These are phyloP conservation scores for Lycium barbarum DNA, from an alignment of 257 asterid genomes.

Conservation along the genomic window DNA sequence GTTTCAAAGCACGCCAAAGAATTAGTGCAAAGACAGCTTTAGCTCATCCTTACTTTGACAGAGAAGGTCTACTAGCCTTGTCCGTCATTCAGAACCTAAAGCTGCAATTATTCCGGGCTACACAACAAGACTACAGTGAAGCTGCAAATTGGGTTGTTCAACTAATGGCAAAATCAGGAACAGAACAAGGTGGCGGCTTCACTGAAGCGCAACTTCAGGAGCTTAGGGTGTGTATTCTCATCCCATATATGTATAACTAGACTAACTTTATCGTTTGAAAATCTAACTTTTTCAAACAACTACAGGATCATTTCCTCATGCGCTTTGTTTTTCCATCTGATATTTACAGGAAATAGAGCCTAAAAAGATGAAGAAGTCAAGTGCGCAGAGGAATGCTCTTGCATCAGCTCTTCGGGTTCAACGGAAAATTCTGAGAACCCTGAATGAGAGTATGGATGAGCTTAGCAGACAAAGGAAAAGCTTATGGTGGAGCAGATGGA, in stretches of 20 bases:
- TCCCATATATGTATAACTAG: background rate
- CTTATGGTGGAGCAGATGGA: slow-evolving; percentile 94
- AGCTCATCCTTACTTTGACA: slow-evolving; percentile 93
- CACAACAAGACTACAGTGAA: slow-evolving; percentile 87
- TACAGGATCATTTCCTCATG: background rate
- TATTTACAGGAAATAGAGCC: slow-evolving; percentile 74
- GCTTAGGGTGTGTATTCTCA: slow-evolving; percentile 59
- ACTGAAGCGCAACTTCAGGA: slow-evolving; percentile 95
- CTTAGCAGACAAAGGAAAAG: slow-evolving; percentile 68
- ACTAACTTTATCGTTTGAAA: background rate
- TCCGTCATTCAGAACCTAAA: slow-evolving; percentile 89
- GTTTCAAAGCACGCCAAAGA: slow-evolving; percentile 87
- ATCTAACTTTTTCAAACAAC: background rate
- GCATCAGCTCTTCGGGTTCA: slow-evolving; percentile 83
- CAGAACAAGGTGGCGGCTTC: slow-evolving; percentile 87
- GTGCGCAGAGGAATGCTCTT: slow-evolving; percentile 74
- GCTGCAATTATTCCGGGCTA: slow-evolving; percentile 76
- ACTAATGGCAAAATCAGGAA: slow-evolving; percentile 94
- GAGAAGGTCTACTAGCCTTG: slow-evolving; percentile 82
- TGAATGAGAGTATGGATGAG: slow-evolving; percentile 74
- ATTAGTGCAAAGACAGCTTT: slow-evolving; percentile 84
- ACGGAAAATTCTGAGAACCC: slow-evolving; percentile 68
- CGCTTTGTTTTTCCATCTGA: background rate
- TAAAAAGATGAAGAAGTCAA: slow-evolving; percentile 59
- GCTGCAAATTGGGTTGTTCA: slow-evolving; percentile 80